Conservation (phyloP, 1,139 yeast species). For the Hyphopichia fennica region DNA sequence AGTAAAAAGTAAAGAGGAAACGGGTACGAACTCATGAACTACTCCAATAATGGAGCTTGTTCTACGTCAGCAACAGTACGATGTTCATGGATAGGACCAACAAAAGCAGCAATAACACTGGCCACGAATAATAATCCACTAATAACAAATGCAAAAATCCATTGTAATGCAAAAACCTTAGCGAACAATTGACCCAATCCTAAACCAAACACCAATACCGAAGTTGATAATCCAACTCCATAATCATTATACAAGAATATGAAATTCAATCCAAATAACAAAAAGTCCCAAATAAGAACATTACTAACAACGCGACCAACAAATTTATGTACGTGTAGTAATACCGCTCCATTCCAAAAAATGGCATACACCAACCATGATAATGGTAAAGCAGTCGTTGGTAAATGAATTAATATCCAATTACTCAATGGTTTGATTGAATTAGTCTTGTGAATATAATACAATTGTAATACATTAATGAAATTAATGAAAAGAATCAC, state of each 20-base stretch:
- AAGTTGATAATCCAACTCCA: constrained; percentile 62
- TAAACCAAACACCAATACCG: constrained; percentile 60
- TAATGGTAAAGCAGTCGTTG: constrained; percentile 69
- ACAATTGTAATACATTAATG: constrained; percentile 55
- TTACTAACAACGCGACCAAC: constrained; percentile 71
- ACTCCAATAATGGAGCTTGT: constrained; percentile 28
- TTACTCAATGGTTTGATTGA: constrained; percentile 49
- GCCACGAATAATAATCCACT: constrained; percentile 53
- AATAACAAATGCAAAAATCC: constrained; percentile 78
- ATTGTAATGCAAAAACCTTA: constrained; percentile 73
- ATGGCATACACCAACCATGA: constrained; percentile 72
- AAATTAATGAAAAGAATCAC: constrained; percentile 56
- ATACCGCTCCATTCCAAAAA: constrained; percentile 83
- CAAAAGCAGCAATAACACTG: constrained; percentile 44
- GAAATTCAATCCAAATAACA: constrained; percentile 59
- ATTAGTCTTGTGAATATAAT: constrained; percentile 62
- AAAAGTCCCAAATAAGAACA: constrained; percentile 74
- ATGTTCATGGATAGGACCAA: constrained; percentile 14
- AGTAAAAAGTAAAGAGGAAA: too few species aligned
- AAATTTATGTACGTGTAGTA: constrained; percentile 55
- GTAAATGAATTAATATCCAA: constrained; percentile 61
- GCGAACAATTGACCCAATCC: constrained; percentile 70
- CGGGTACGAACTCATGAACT: neutral
- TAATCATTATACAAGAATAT: constrained; percentile 60
- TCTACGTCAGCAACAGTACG: constrained; percentile 14